Conservation (phyloP, 2,329 filamentous ascomycete genomes). For the Exophiala dermatitidis region DNA sequence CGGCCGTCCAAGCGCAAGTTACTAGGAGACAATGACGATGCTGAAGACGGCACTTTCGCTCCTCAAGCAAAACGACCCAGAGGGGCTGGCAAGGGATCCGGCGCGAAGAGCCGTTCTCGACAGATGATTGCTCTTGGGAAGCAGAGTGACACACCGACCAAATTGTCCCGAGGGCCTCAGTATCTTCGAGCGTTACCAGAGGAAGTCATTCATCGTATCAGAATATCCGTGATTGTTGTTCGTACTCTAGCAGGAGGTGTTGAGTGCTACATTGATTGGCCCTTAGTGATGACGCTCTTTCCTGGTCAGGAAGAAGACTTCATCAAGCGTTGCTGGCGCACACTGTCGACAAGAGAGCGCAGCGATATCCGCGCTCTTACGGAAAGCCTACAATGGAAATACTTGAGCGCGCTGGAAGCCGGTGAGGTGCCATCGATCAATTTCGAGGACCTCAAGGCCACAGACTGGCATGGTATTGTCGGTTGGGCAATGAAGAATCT, state of each 20-base stretch:
- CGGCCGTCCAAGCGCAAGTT: conserved; percentile 13
- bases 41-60: conserved; percentile 7
- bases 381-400: conserved; percentile 41
- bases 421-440: conserved; percentile 40
- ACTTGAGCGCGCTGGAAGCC: conserved; percentile 40
- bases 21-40: neutral
- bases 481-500: conserved; percentile 42
- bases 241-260: conserved; percentile 40
- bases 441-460: conserved; percentile 37
- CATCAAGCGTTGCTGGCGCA: conserved; percentile 35
- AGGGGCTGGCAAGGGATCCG: neutral
- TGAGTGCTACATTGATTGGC: conserved; percentile 41
- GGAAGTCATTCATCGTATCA: conserved; percentile 31
- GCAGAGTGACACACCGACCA: neutral
- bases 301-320: conserved; percentile 35
- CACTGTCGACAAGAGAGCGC: conserved; percentile 34
- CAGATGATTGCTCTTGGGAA: neutral
- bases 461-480: conserved; percentile 43
- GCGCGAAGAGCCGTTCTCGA: neutral
- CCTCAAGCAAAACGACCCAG: conserved; percentile 13
- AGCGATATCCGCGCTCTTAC: conserved; percentile 40
- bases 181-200: conserved; percentile 14
- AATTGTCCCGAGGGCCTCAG: conserved; percentile 4
- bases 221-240: conserved; percentile 39
- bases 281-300: conserved; percentile 38